Percentiles rank a stretch among this genome's conserved stretches.
These are phyloP conservation scores for Wickerhamomyces sp. DNA, from an alignment of 1,139 yeast genomes.

Conservation along the genomic window DNA sequence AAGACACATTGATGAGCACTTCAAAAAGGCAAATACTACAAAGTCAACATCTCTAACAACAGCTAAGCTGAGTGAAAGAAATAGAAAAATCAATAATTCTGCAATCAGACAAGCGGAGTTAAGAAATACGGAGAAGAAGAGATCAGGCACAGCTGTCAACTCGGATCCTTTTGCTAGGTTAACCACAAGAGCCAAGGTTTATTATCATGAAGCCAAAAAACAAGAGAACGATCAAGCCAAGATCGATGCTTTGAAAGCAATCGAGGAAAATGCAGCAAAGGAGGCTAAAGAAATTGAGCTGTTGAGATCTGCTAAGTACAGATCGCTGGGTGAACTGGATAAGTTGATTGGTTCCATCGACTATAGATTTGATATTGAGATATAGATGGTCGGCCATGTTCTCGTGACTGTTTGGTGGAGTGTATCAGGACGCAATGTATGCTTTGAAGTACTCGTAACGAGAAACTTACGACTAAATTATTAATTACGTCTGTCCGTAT, in stretches of 20 bases:
- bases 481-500: too few relatives aligned
- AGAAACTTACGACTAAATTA: too few relatives aligned
- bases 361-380: conserved; percentile 37
- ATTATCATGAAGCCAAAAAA: conserved; percentile 50
- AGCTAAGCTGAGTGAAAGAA: conserved; percentile 45
- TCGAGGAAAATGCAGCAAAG: conserved; percentile 30
- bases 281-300: conserved; percentile 30
- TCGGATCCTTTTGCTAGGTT: conserved; percentile 89
- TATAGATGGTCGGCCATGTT: conserved; percentile 16
- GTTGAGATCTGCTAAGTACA: conserved; percentile 30
- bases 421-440: too few relatives aligned
- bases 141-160: conserved; percentile 40
- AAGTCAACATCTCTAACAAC: conserved; percentile 31
- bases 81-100: conserved; percentile 74
- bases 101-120: conserved; percentile 79
- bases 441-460: too few relatives aligned
- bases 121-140: conserved; percentile 52
- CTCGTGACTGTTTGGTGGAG: background rate
- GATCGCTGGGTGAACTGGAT: conserved; percentile 40
- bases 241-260: conserved; percentile 34
- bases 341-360: conserved; percentile 41
- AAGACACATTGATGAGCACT: conserved; percentile 43
- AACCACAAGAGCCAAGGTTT: conserved; percentile 80
- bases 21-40: conserved; percentile 34
- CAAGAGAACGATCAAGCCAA: conserved; percentile 42